Evolutionary conservation across 176 grass and related monocot genomes (phyloP).

Genomic region (Eragrostis curvula): DNA sequence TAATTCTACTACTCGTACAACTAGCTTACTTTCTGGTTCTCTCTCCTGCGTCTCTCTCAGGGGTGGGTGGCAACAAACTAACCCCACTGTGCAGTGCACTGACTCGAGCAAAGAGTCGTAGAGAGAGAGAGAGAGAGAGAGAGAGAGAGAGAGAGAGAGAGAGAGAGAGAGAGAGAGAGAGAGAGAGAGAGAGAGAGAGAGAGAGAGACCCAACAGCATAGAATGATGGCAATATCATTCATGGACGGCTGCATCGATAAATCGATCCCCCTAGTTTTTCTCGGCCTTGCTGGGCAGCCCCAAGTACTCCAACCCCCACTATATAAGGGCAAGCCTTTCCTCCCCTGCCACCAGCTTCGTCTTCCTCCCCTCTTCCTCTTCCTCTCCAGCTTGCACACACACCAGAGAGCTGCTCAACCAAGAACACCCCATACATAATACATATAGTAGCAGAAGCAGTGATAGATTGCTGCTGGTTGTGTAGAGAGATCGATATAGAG

Average conservation of each 20-base stretch:
- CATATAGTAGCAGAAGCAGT: not conserved
- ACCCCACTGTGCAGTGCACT: conserved; percentile 57
- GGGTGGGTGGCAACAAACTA: conserved; percentile 78
- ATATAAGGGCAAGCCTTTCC: conserved; percentile 55
- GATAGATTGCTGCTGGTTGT: not conserved
- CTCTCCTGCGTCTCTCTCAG: conserved; percentile 45
- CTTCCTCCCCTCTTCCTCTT: not conserved
- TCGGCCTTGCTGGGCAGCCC: not conserved
- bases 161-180: not conserved
- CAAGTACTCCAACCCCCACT: conserved; percentile 35
- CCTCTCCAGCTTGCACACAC: not conserved
- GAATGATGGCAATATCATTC: conserved; percentile 50
- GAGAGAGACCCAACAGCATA: conserved; percentile 19
- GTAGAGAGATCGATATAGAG: not conserved
- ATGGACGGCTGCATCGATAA: not conserved
- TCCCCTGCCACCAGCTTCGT: conserved; percentile 17
- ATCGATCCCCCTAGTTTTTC: conserved; percentile 16
- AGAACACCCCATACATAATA: not conserved
- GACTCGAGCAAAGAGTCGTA: not conserved
- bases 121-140: not conserved
- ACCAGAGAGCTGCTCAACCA: not conserved
- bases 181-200: not conserved
- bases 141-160: not conserved
- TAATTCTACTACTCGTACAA: conserved; percentile 8
- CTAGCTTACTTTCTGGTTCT: conserved; percentile 6